Base-by-base conservation (phyloP, 2,329 filamentous ascomycete genomes). In the Graphium sp. region DNA sequence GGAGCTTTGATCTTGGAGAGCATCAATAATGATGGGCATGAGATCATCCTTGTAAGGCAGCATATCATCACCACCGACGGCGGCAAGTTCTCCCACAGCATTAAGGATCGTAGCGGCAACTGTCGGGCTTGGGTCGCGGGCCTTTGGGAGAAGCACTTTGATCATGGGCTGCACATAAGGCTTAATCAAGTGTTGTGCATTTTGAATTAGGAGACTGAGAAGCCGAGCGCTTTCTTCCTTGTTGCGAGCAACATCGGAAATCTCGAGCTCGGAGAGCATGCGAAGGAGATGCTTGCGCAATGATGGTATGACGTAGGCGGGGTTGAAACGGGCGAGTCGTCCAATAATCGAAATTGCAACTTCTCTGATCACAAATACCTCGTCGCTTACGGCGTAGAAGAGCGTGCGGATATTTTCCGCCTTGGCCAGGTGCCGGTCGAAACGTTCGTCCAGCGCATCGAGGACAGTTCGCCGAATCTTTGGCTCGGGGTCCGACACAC, bases 121-220 rank as follows among this genome's bases (percentile, higher is more conserved):
- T 22, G 82, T 80, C 0, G 85, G 71, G 39, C 83, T 89, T 1
- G 70, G 51, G 46, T 98, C 91, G 32, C 70, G 75, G 5, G 87
- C 82, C 48, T 94, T 95, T 2, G 89, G 89, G 3, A 98, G 59
- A n/a, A 98, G 66, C 2, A 94, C 84, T 9, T 78, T 78, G 30
- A 95, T 81, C 69, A 98, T 95, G 2, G 89, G 84, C 43, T 94
- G 84, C 25, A 98, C 89, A 42, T 95, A 95, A 4, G 89, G 87
- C 48, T 87, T 87, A 47, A 98, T 92, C 9, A 98, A 65, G 31
- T 77, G 78, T 34, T 91, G 87, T 0, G 89, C 87, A 44, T 94
- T 91, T 37, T 84, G 78, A 6, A 95, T 87, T 22, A 98, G 70
- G 32, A 95, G 69, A 40, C 85, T 92, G 36, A 98, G 76, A 4